phyloP scores from a whole-genome alignment of 2,329 filamentous ascomycete genomes.

The Exophiala lecanii-corni region DNA sequence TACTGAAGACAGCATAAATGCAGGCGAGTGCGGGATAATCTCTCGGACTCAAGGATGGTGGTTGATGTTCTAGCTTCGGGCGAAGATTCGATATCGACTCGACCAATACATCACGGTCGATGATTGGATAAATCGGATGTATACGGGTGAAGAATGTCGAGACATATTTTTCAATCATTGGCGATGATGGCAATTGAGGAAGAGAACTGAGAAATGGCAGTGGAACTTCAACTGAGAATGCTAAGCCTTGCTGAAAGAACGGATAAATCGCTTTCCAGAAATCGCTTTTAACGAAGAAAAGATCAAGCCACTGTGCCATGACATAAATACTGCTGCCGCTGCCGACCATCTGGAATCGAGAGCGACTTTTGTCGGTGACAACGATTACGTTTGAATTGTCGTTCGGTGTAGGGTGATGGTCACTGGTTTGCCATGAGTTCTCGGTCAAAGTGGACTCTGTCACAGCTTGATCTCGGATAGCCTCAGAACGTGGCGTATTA shows the following conservation, averaged over 20 bases:
- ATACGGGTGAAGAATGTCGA: slow-evolving; percentile 4
- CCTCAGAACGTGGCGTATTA: too few relatives aligned
- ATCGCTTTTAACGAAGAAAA: slow-evolving; percentile 7
- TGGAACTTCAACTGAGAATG: slow-evolving; percentile 7
- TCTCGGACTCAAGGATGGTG: background rate
- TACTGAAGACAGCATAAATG: slow-evolving; percentile 5
- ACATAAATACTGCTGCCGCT: slow-evolving; percentile 10
- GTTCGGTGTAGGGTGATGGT: too few relatives aligned
- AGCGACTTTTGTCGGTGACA: slow-evolving; percentile 8
- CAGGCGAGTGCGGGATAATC: slow-evolving; percentile 6
- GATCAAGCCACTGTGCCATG: slow-evolving; percentile 11
- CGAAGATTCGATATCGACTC: background rate
- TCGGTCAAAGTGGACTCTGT: too few relatives aligned
- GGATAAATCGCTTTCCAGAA: slow-evolving; percentile 8
- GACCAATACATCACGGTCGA: slow-evolving; percentile 1
- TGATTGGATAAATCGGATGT: slow-evolving; percentile 4
- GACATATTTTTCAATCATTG: slow-evolving; percentile 2
- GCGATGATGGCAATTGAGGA: slow-evolving; percentile 3
- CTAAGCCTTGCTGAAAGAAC: slow-evolving; percentile 11
- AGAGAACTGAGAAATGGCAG: slow-evolving; percentile 3
- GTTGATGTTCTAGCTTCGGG: slow-evolving; percentile 1
- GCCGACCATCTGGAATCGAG: slow-evolving; percentile 6
- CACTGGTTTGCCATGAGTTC: too few relatives aligned
- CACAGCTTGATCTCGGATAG: too few relatives aligned
- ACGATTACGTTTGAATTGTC: slow-evolving; percentile 6